Percentiles rank a stretch among this genome's conserved stretches.
phyloP scores from a whole-genome alignment of 306 rosid genomes.

The Clitoria ternatea region DNA sequence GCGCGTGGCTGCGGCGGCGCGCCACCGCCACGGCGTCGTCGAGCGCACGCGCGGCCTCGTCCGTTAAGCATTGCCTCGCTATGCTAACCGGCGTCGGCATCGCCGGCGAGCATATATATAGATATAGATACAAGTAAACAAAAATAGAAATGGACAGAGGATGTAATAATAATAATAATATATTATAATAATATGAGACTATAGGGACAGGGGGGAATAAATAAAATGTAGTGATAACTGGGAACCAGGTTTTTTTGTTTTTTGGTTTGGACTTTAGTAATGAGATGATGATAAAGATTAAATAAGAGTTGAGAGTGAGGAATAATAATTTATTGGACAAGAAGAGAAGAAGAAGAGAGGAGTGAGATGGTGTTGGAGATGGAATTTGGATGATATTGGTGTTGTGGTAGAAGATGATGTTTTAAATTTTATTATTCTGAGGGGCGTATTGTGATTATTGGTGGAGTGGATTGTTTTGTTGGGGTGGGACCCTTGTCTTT shows the following conservation, averaged over 20 bases:
- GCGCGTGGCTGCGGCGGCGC: slow-evolving; percentile 70
- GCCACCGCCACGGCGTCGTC: slow-evolving; percentile 83
- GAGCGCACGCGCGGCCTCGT: slow-evolving; percentile 75
- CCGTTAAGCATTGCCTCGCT: slow-evolving; percentile 87
- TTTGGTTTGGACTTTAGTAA: slow-evolving; percentile 23
- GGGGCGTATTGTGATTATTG: neutral
- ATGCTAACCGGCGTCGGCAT: slow-evolving; percentile 95
- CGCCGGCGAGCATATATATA: slow-evolving; percentile 73
- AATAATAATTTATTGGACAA: slow-evolving; percentile 23
- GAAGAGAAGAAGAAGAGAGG: neutral
- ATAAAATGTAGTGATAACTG: neutral
- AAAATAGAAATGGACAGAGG: neutral
- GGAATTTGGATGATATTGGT: neutral
- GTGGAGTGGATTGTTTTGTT: neutral
- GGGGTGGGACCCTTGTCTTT: slow-evolving; percentile 23
- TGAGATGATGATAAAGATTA: neutral
- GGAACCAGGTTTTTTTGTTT: neutral
- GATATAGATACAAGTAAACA: neutral
- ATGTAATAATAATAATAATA: neutral
- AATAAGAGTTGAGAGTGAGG: slow-evolving; percentile 1
- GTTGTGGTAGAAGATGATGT: slow-evolving; percentile 4
- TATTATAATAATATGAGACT: neutral
- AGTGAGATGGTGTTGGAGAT: neutral
- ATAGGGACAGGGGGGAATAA: neutral
- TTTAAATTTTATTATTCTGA: neutral